Percentiles rank a stretch among this genome's conserved stretches.
Evolutionary conservation across 148 eudicot species (phyloP).

Genomic region (Limonium bicolor): DNA sequence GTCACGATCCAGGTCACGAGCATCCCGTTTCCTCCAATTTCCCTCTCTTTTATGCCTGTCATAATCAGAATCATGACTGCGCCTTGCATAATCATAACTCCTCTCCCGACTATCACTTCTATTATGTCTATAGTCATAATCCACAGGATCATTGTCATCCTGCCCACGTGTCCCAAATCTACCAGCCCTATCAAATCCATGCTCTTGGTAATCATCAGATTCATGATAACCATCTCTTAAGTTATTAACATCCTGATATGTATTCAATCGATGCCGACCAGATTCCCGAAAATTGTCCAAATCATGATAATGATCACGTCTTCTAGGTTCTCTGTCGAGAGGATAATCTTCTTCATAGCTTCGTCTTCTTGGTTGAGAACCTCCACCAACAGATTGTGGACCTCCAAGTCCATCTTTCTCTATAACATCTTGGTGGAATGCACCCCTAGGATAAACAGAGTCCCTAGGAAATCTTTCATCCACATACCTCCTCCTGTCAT

Average conservation of each 20-base stretch:
- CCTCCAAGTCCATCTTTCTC: conserved; percentile 66
- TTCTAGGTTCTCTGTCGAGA: conserved; percentile 60
- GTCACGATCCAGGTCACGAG: conserved; percentile 71
- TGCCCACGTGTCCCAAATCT: conserved; percentile 59
- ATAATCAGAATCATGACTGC: conserved; percentile 83
- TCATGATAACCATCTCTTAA: conserved; percentile 13
- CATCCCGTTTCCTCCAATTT: conserved; percentile 71
- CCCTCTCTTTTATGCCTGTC: conserved; percentile 76
- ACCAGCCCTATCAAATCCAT: conserved; percentile 40
- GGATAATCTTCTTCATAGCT: conserved; percentile 77
- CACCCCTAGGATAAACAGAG: conserved; percentile 42
- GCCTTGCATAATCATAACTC: conserved; percentile 66
- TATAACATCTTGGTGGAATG: conserved; percentile 46
- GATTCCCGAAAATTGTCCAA: conserved; percentile 31
- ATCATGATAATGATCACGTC: conserved; percentile 67
- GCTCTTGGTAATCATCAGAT: conserved; percentile 21
- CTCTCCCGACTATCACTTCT: conserved; percentile 78
- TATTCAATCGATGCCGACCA: conserved; percentile 28
- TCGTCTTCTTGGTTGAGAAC: conserved; percentile 79
- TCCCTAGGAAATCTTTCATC: conserved; percentile 81
- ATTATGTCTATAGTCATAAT: conserved; percentile 66
- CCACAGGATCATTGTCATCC: conserved; percentile 62
- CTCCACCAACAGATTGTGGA: conserved; percentile 48
- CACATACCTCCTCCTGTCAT: conserved; percentile 80
- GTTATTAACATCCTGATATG: conserved; percentile 20